Base-by-base conservation (phyloP, 2,329 filamentous ascomycete species). In the Colletotrichum melonis region DNA sequence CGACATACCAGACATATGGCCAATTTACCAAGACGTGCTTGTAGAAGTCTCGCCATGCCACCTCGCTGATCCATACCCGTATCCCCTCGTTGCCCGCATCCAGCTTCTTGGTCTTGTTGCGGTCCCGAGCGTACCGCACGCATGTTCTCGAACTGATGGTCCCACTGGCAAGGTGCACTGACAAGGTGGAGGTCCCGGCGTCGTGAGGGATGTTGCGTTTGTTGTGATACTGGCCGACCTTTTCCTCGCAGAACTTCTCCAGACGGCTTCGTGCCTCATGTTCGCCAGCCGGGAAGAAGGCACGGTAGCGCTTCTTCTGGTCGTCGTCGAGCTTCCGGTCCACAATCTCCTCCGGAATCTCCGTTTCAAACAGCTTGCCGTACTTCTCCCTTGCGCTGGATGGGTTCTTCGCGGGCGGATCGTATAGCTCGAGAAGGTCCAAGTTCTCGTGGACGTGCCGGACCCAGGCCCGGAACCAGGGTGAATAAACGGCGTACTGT, bases 31-130 rank as follows among this genome's bases (percentile, higher is more conserved):
- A 84, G 3, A 98, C 93, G 80, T 97, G 94, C 78, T 92, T 94
- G 84, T 97, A 97, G 78, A 97, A 97, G 78, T 97, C 94, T 16
- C 94, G 87, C 94, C 94, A 97, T 0, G 94, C 94, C 4, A 97
- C 87, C 81, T 97, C 94, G 66, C 92, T 92, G 75, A 97, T 94
- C 94, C 94, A 97, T 0, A 87, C 86, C 63, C 88, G 86, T 69
- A 94, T 92, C 0, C 93, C 94, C 19, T 89, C 82, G 24, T 88
- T 87, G 0, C 93, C 92, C 1, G 85, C 89, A 73, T 95, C 90
- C 1, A 97, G 86, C 70, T 90, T 89, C 79, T 89, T 90, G 1
- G 88, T 89, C 30, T 85, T 90, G 77, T 94, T 94, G 35, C 85
- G 83, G 67, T 91, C 88, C 38, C 90, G 87, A 0, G 94, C 94